Evolutionary conservation across 192 early-diverging fungal genomes (phyloP).

Genomic region (Phycomyces nitens): DNA sequence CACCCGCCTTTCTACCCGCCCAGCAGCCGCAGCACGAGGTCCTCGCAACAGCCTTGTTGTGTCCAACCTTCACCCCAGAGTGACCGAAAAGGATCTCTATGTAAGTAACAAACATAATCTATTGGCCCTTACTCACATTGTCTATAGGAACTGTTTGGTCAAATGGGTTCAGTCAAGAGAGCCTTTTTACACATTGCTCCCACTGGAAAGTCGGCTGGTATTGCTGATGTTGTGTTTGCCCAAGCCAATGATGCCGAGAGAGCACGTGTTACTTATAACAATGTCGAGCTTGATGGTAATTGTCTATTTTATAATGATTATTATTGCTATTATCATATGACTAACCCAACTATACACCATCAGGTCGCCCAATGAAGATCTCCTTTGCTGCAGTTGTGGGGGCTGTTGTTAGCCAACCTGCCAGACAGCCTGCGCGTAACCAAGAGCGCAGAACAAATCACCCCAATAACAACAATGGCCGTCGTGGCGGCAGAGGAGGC

Average conservation of each 20-base stretch:
- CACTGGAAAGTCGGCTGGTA: slow-evolving; percentile 50
- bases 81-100: slow-evolving; percentile 54
- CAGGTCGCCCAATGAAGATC: slow-evolving; percentile 30
- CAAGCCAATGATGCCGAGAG: slow-evolving; percentile 37
- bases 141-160: slow-evolving; percentile 48
- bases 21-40: neutral
- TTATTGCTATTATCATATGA: neutral
- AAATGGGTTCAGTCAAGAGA: slow-evolving; percentile 45
- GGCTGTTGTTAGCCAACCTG: neutral
- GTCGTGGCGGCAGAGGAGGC: slow-evolving; percentile 25
- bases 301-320: neutral
- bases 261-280: slow-evolving; percentile 45
- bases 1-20: neutral
- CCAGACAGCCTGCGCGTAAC: slow-evolving; percentile 6
- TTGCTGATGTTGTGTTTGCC: slow-evolving; percentile 48
- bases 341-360: neutral
- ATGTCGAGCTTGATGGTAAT: slow-evolving; percentile 52
- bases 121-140: neutral
- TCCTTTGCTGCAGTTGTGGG: slow-evolving; percentile 4
- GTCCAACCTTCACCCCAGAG: slow-evolving; percentile 51
- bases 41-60: slow-evolving; percentile 9
- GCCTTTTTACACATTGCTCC: slow-evolving; percentile 46
- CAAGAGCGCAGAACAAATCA: slow-evolving; percentile 15
- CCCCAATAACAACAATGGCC: slow-evolving; percentile 7
- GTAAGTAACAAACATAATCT: slow-evolving; percentile 12